phyloP scores from a whole-genome alignment of 305 asterid species.

The Fraxinus ornus region DNA sequence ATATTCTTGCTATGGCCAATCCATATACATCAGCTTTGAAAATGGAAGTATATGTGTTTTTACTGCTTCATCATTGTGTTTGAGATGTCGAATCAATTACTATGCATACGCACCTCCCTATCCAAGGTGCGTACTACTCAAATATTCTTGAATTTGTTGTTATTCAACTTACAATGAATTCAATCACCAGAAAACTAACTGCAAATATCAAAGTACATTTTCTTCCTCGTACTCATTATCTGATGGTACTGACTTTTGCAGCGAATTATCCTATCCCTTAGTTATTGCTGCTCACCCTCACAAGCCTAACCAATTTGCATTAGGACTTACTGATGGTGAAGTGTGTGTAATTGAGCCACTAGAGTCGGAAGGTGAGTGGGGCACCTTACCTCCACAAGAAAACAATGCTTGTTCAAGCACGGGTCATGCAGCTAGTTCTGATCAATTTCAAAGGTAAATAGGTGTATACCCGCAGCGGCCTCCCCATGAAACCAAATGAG shows the following conservation, averaged over 20 bases:
- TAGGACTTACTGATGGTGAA: slow-evolving; percentile 48
- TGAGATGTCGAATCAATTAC: slow-evolving; percentile 14
- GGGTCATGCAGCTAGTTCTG: slow-evolving; percentile 42
- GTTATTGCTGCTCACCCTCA: slow-evolving; percentile 53
- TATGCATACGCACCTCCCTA: slow-evolving; percentile 13
- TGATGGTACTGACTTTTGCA: neutral
- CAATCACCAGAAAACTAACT: neutral
- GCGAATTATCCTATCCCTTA: slow-evolving; percentile 27
- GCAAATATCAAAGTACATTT: neutral
- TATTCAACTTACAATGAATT: neutral
- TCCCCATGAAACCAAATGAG: neutral
- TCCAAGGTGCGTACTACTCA: neutral
- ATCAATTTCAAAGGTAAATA: slow-evolving; percentile 38
- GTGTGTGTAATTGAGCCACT: slow-evolving; percentile 42
- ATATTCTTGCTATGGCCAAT: slow-evolving; percentile 25
- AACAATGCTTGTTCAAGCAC: slow-evolving; percentile 38
- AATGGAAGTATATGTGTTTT: slow-evolving; percentile 14
- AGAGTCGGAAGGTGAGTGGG: slow-evolving; percentile 54
- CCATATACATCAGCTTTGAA: slow-evolving; percentile 11
- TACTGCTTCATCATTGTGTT: slow-evolving; percentile 6
- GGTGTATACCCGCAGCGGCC: neutral
- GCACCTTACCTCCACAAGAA: slow-evolving; percentile 44
- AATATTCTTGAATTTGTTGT: neutral
- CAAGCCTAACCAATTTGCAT: slow-evolving; percentile 44
- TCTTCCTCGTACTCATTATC: neutral